Evolutionary conservation across 1,139 yeast species (phyloP).

Genomic region (Pichia sp.): DNA sequence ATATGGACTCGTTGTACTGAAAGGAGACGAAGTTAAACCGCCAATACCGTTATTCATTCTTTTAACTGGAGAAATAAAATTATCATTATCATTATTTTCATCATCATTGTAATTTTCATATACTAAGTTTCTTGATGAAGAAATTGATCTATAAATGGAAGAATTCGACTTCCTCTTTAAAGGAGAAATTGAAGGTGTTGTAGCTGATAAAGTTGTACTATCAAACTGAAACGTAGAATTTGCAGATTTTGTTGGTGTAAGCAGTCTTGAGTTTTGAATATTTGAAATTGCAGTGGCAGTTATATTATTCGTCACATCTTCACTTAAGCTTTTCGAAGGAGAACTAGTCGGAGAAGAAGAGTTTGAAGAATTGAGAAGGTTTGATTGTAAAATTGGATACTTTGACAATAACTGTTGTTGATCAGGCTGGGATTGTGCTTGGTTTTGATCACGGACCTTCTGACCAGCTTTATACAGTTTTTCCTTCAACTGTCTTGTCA

Average conservation of each 20-base stretch:
- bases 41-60: slow-evolving; percentile 18
- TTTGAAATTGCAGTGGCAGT: slow-evolving; percentile 19
- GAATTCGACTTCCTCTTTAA: slow-evolving; percentile 21
- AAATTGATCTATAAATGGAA: slow-evolving; percentile 9
- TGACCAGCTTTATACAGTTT: slow-evolving; percentile 34
- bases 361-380: slow-evolving; percentile 12
- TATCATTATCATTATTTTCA: slow-evolving; percentile 10
- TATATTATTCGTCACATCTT: slow-evolving; percentile 15
- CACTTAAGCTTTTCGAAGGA: slow-evolving; percentile 14
- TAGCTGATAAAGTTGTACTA: slow-evolving; percentile 3
- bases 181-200: slow-evolving; percentile 21
- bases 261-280: slow-evolving; percentile 13
- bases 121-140: slow-evolving; percentile 5
- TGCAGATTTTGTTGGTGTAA: slow-evolving; percentile 9
- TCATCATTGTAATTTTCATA: slow-evolving; percentile 9
- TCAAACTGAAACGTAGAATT: slow-evolving; percentile 4
- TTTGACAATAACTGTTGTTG: too few relatives aligned
- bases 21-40: slow-evolving; percentile 28
- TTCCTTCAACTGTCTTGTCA: slow-evolving; percentile 35
- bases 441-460: slow-evolving; percentile 28
- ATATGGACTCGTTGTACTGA: slow-evolving; percentile 18
- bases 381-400: not conserved
- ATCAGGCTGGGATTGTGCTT: slow-evolving; percentile 1
- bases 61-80: slow-evolving; percentile 25
- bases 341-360: slow-evolving; percentile 16